Percentiles rank a stretch among this genome's conserved stretches.
These are phyloP conservation scores for Byssothecium circinans DNA, from an alignment of 2,329 filamentous ascomycete species.

Conservation along the genomic window DNA sequence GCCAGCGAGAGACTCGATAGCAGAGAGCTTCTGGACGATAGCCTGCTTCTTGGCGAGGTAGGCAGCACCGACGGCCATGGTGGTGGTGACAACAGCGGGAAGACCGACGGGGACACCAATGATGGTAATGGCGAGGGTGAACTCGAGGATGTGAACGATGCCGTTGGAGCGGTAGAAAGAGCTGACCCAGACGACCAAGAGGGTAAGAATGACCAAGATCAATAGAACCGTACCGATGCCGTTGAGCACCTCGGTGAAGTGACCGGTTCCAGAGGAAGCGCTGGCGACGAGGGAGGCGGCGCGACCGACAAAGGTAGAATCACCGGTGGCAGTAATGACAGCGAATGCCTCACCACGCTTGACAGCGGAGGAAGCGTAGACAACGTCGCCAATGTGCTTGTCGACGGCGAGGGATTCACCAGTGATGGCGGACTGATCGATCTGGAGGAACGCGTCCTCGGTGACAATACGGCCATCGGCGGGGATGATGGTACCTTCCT, in stretches of 20 bases:
- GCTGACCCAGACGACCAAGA: conserved; percentile 81
- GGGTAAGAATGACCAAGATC: conserved; percentile 76
- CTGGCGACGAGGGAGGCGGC: conserved; percentile 83
- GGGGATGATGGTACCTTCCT: conserved; percentile 89
- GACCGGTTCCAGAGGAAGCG: conserved; percentile 72
- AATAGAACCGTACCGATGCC: conserved; percentile 81
- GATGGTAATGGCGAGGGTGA: conserved; percentile 86
- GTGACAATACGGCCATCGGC: conserved; percentile 86
- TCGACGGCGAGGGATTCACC: conserved; percentile 90
- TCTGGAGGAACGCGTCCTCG: conserved; percentile 80
- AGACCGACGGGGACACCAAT: conserved; percentile 93
- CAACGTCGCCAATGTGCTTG: conserved; percentile 79
- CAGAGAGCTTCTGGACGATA: conserved; percentile 89
- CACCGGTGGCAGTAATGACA: conserved; percentile 80
- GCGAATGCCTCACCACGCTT: conserved; percentile 88
- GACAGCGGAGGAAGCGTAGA: conserved; percentile 83
- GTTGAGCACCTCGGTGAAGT: conserved; percentile 90
- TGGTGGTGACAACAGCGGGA: conserved; percentile 88
- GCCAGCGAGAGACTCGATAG: conserved; percentile 88
- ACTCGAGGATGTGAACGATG: conserved; percentile 78
- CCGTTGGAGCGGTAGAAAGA: conserved; percentile 85
- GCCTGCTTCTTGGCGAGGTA: conserved; percentile 92
- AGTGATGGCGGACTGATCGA: conserved; percentile 90
- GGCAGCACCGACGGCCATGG: conserved; percentile 90
- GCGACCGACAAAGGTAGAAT: conserved; percentile 87